Evolutionary conservation across 2,329 filamentous ascomycete species (phyloP).

Genomic region (Hortaea werneckii): DNA sequence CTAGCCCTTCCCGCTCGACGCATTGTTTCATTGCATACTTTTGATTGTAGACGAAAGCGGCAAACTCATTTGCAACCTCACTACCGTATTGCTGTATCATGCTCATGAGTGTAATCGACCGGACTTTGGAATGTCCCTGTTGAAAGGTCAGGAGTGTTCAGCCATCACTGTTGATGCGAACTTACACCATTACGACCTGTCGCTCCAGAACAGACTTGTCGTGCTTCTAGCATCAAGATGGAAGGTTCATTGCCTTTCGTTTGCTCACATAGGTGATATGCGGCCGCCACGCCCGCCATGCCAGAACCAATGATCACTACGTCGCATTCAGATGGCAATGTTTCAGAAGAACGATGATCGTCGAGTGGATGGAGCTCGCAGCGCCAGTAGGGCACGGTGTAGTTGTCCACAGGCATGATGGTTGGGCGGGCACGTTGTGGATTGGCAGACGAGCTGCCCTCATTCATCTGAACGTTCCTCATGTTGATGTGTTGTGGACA

Average conservation of each 20-base stretch:
- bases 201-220: slow-evolving; percentile 18
- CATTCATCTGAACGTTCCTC: no score
- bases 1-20: slow-evolving; percentile 30
- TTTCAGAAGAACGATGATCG: slow-evolving; percentile 53
- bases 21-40: slow-evolving; percentile 24
- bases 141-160: background rate
- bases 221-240: slow-evolving; percentile 18
- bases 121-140: slow-evolving; percentile 7
- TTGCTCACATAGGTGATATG: slow-evolving; percentile 15
- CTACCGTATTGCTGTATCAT: slow-evolving; percentile 13
- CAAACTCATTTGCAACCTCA: slow-evolving; percentile 20
- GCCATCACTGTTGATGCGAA: background rate
- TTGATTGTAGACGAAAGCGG: slow-evolving; percentile 23
- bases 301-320: slow-evolving; percentile 20
- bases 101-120: slow-evolving; percentile 2
- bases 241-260: background rate
- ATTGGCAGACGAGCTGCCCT: no score
- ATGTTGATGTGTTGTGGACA: no score
- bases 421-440: no score
- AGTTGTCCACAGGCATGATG: slow-evolving; percentile 9
- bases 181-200: slow-evolving; percentile 19
- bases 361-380: slow-evolving; percentile 31
- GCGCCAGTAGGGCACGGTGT: slow-evolving; percentile 35
- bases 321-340: slow-evolving; percentile 32
- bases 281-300: slow-evolving; percentile 15